Evolutionary conservation across 2,329 filamentous ascomycete species (phyloP), one percentile per base, ranked within the genome.

Genomic region (Trichoderma sp.): DNA sequence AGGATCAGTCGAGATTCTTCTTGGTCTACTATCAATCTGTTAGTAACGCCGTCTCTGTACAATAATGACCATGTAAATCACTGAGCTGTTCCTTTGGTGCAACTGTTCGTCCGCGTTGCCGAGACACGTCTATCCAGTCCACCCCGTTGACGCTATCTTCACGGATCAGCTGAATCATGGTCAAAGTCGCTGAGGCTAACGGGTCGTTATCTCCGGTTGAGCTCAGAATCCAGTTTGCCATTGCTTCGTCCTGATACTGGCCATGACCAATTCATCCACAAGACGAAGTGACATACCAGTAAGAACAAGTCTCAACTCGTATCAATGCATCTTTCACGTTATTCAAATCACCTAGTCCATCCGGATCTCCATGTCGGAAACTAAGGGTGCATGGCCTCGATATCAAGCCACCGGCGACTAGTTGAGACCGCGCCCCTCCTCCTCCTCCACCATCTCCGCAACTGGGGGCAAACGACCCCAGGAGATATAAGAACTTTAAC

Each of bases 361-460:
- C 41, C 12, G 19, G 3, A 28, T 61, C n/a, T 41, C 47, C 30
- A 39, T 24, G 34, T 43, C n/a, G 50, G 55, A 55, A 55, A 47
- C 30, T 50, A 47, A 50, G 59, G 50, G 59, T 63, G 39, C 48
- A 54, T 62, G 50, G 39, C 48, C 34, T 39, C 34, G 34, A 14
- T 39, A 62, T 44, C 59, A 62, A 62, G 59, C 59, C 48, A 54
- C 59, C 39, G 39, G 48, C 58, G 45, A 50, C 45, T 61, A 61
- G 50, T 19, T 30, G 28, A 19, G 50, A 61, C 10, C 34, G 51
- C 58, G 58, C 34, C 47, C 47, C 58, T 61, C 21, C 58, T 61
- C 21, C 58, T 45, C 47, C 19, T 43, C n/a, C 26, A 43, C 48
- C 28, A 43, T 56, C 61, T 63, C 61, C 58, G 52, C 58, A 44